These are phyloP conservation scores for Candida golubevii DNA, from an alignment of 805 yeast species.

Conservation along the genomic window DNA sequence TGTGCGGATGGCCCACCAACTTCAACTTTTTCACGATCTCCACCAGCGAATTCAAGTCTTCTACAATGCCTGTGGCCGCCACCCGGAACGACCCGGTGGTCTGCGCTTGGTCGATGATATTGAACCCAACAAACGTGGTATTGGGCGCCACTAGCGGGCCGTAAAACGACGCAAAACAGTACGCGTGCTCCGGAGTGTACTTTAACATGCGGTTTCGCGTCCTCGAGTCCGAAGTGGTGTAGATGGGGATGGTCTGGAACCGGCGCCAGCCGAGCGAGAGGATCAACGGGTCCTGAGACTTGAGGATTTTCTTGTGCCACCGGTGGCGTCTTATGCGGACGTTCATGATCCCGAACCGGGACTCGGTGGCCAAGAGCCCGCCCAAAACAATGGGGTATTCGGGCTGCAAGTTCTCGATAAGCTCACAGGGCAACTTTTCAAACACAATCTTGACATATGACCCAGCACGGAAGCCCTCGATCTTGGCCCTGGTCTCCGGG, in stretches of 20 bases:
- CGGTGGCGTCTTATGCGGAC: conserved; percentile 96
- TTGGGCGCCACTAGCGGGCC: conserved; percentile 98
- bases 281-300: conserved; percentile 92
- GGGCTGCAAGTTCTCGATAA: conserved; percentile 82
- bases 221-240: conserved; percentile 95
- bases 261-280: conserved; percentile 97
- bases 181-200: conserved; percentile 97
- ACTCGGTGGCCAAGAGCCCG: conserved; percentile 85
- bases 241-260: conserved; percentile 93
- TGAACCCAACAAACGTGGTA: conserved; percentile 95
- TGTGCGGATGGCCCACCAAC: conserved; percentile 90
- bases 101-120: conserved; percentile 74
- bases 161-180: conserved; percentile 91
- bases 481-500: conserved; percentile 63
- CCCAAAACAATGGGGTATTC: conserved; percentile 83
- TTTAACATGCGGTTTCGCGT: conserved; percentile 97
- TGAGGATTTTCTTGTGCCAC: conserved; percentile 96
- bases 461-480: conserved; percentile 93
- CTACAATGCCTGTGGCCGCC: conserved; percentile 95
- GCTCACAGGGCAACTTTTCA: conserved; percentile 82
- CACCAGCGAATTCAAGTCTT: conserved; percentile 82
- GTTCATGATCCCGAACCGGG: conserved; percentile 86
- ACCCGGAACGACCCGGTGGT: conserved; percentile 90
- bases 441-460: conserved; percentile 88
- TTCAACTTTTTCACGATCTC: conserved; percentile 96